Evolutionary conservation across 345 rosid genomes (phyloP).

Genomic region (Lenwebbia sp.): DNA sequence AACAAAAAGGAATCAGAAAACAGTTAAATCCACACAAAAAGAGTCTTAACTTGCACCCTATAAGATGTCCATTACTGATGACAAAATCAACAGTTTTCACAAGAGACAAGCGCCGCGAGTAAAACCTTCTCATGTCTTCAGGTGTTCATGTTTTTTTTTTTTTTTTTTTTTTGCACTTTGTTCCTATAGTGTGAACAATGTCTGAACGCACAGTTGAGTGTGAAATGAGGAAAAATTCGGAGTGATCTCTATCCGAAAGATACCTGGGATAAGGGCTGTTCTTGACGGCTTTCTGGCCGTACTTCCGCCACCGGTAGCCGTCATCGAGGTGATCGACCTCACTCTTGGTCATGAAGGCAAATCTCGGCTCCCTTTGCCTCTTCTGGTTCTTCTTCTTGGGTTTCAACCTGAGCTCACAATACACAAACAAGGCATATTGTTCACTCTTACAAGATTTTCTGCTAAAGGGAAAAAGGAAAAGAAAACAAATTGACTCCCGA

Average conservation of each 20-base stretch:
- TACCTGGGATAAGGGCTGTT: slow-evolving; percentile 98
- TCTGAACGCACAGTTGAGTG: not conserved
- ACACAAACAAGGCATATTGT: not conserved
- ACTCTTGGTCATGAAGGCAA: slow-evolving; percentile 96
- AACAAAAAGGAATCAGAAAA: not conserved
- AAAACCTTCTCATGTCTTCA: not conserved
- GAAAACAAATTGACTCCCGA: not conserved
- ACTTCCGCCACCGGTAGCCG: slow-evolving; percentile 95
- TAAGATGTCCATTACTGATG: not conserved
- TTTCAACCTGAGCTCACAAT: slow-evolving; percentile 51
- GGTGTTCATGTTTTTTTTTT: not conserved
- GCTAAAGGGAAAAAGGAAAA: not conserved
- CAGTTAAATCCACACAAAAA: not conserved
- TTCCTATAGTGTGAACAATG: not conserved
- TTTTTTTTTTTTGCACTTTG: not conserved
- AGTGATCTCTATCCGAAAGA: not conserved
- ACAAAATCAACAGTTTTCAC: not conserved
- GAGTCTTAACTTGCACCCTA: not conserved
- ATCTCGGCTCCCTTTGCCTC: slow-evolving; percentile 68
- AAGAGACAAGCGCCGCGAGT: not conserved
- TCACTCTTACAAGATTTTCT: not conserved
- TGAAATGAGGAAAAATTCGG: not conserved
- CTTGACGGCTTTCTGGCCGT: slow-evolving; percentile 97
- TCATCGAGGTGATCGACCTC: slow-evolving; percentile 96
- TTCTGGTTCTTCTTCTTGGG: slow-evolving; percentile 82